Base-by-base conservation (phyloP, 116 monocot species). In the Dioscorea cayenensis region DNA sequence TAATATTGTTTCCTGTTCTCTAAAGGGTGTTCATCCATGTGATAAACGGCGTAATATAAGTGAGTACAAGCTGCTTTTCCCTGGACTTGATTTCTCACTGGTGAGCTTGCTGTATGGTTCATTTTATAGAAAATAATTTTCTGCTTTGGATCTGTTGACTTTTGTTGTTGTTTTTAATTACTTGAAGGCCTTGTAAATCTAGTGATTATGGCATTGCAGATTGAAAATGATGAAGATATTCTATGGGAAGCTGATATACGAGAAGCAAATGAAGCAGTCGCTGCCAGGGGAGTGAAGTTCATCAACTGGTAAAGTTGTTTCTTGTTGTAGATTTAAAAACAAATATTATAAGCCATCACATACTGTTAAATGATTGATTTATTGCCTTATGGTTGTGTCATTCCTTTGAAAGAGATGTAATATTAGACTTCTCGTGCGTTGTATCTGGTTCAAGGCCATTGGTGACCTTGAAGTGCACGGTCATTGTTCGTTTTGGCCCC, bases 31-130 rank as follows among this genome's bases (percentile, higher is more conserved):
- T 60, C 89, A 91, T 66, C 99, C 91, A 70, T 99, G 99, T 80
- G 99, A 99, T 81, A 90, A 80, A 74, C 77, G 99, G 72, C 90
- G 94, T 78, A 87, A 80, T 64, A 85, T 99, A 77, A 79, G 78
- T 12, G 91, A 99, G 68, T 99, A 94, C 70, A 78, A 72, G 35
- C 51, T 27, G 65, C 76, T 89, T 73, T 99, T 99, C 73, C 94
- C 99, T 76, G 94, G 91, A 76, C 80, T 99, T 78, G 94, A 99
- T 83, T 99, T 99, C 82, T 94, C 99, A 61, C 77, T 89, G 89
- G 99, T 73, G 73, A 78, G 72, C 72, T n/a, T 55, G 14, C 17
- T 55, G 1, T n/a, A 55, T 14, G 0, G 17, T 16, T 55, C n/a
- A 21, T 63, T 7, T 8, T 63, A 13, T 63, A 63, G 11, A 6